These are phyloP conservation scores for Urochloa ruziziensis DNA, from an alignment of 176 grass and related monocot genomes.

Conservation along the genomic window DNA sequence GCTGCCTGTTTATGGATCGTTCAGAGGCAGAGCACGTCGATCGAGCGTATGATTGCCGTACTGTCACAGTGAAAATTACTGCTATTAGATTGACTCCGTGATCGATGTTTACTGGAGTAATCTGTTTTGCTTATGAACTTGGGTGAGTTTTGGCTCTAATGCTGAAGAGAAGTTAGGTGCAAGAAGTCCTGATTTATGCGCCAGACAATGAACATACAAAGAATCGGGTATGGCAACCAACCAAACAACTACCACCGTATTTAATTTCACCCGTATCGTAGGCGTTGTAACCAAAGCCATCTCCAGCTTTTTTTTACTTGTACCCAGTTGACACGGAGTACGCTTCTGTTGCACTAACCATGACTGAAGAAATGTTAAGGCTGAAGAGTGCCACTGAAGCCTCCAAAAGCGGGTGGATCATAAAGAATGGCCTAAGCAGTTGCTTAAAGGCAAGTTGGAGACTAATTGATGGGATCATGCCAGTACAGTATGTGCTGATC, in stretches of 20 bases:
- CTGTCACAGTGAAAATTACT: neutral
- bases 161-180: neutral
- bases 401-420: slow-evolving; percentile 11
- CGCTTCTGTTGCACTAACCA: neutral
- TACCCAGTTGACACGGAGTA: neutral
- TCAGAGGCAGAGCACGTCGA: no score
- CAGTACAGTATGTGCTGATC: neutral
- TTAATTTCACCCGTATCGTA: neutral
- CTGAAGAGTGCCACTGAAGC: slow-evolving; percentile 32
- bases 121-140: neutral
- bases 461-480: slow-evolving; percentile 17
- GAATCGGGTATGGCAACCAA: neutral
- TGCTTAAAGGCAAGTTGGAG: slow-evolving; percentile 7
- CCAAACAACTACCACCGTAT: neutral
- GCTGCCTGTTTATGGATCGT: neutral
- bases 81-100: neutral
- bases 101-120: neutral
- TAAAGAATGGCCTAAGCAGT: slow-evolving; percentile 6
- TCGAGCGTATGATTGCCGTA: neutral
- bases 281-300: neutral
- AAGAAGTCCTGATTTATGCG: neutral
- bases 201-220: neutral
- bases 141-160: neutral
- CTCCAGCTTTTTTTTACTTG: neutral
- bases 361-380: neutral